Base-by-base conservation (phyloP, 1,284 basidiomycete genomes). In the Boletellus sp. region DNA sequence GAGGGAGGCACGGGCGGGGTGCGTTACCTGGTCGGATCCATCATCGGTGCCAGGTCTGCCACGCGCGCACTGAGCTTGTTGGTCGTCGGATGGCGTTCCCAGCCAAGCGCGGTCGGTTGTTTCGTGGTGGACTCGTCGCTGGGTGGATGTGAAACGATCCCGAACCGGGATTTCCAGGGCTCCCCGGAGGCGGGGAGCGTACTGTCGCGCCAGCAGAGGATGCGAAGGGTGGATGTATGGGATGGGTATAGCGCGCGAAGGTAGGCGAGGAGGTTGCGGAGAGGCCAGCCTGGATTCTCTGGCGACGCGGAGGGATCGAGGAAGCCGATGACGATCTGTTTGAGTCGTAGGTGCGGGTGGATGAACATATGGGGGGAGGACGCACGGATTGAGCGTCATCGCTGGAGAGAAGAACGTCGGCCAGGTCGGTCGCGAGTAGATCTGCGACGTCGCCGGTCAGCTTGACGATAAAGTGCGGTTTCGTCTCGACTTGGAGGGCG, bases 41-140 rank as follows among this genome's bases (percentile, higher is more conserved):
- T 95, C 85, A 96, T 90, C 0, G 94, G 89, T 8, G 91, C 93
- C 4, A 99, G 72, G 72, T 98, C 93, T 0, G 93, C 93, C 40
- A 95, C 65, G n/a, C 92, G 80, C 18, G 94, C 91, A 0, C 83
- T 89, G 5, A 99, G 76, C 65, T 95, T 96, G 13, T 87, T 87
- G 63, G 86, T 75, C 57, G 79, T 37, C 61, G 77, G 72, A 60
- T 95, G 95, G 73, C 92, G 89, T 74, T 99, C 95, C 97, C 96
- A 99, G 1, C 96, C 96, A 0, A 97, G 90, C 0, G 89, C 88
- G 13, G 72, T 71, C 0, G 88, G 13, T 32, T 32, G 89, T 36
- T 74, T 76, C 30, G 50, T 60, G 32, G 52, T 59, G 21, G 59
- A 37, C 1, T 54, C 51, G 22, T 46, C 59, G 15, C 24, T 15